Percentiles rank a stretch among this genome's conserved stretches.
phyloP scores from a whole-genome alignment of 148 eudicot genomes.

The Pharnaceum exiguum region DNA sequence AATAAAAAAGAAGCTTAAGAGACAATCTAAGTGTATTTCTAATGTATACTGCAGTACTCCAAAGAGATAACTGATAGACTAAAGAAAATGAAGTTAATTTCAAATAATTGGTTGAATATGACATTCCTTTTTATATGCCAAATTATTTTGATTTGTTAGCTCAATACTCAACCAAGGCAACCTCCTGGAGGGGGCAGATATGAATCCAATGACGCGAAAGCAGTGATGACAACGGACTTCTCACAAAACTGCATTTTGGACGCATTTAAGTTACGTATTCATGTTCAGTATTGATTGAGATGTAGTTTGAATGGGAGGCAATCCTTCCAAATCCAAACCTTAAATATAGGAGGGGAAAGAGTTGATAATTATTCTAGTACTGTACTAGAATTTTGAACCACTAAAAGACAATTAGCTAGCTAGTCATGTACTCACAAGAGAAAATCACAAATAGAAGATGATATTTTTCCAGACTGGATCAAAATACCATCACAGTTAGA shows the following conservation, averaged over 20 bases:
- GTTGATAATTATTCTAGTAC: slow-evolving; percentile 16
- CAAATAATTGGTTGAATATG: no score
- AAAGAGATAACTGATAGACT: no score
- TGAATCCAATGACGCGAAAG: slow-evolving; percentile 7
- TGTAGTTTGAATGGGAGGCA: slow-evolving; percentile 69
- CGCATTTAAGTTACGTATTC: slow-evolving; percentile 11
- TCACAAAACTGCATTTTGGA: slow-evolving; percentile 25
- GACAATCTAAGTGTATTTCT: no score
- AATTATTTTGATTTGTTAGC: no score
- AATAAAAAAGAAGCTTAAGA: no score
- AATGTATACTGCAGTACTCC: no score
- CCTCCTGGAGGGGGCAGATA: neutral
- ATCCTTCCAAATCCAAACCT: slow-evolving; percentile 56
- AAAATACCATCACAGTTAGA: no score
- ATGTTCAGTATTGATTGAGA: slow-evolving; percentile 4
- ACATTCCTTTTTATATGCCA: no score
- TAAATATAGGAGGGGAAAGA: slow-evolving; percentile 39
- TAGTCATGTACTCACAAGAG: slow-evolving; percentile 16
- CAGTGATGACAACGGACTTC: slow-evolving; percentile 22
- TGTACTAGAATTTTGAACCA: neutral
- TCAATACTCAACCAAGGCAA: slow-evolving; percentile 7
- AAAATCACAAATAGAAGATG: neutral
- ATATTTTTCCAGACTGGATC: no score
- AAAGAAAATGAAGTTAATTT: no score
- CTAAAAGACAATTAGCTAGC: slow-evolving; percentile 18